phyloP scores from a whole-genome alignment of 306 rosid genomes.

The Benincasa hispida region DNA sequence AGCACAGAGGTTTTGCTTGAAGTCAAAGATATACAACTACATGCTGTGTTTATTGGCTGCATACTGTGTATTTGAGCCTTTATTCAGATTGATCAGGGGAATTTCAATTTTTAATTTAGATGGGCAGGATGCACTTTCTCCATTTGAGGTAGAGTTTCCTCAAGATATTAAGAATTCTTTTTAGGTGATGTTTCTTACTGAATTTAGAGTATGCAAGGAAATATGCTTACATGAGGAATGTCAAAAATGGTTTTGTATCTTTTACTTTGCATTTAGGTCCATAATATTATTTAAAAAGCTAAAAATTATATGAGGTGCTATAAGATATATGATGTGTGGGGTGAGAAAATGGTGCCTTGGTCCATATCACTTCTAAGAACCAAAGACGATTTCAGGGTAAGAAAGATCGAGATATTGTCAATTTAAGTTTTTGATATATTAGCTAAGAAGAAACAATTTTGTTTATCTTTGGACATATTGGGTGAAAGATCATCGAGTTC shows the following conservation, averaged over 20 bases:
- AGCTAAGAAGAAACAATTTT: not conserved
- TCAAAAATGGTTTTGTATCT: not conserved
- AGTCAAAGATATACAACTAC: conserved; percentile 71
- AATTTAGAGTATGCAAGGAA: not conserved
- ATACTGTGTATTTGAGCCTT: conserved; percentile 62
- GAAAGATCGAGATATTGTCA: not conserved
- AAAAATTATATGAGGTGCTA: not conserved
- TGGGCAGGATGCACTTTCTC: conserved; percentile 68
- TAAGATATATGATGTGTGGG: not conserved
- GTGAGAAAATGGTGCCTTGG: not conserved
- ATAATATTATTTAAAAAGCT: no score
- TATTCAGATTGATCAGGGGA: conserved; percentile 77
- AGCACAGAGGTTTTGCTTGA: conserved; percentile 52
- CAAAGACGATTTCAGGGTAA: not conserved
- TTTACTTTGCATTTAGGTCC: not conserved
- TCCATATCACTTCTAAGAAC: not conserved
- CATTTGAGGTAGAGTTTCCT: conserved; percentile 66
- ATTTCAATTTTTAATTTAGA: conserved; percentile 67
- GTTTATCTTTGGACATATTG: not conserved
- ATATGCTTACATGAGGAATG: not conserved
- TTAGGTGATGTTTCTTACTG: not conserved
- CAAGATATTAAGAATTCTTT: not conserved
- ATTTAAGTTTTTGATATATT: not conserved
- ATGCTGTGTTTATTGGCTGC: conserved; percentile 54
- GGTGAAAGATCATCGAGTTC: not conserved